These are phyloP conservation scores for Spathaspora jeffriesii DNA, from an alignment of 1,139 yeast genomes.

Conservation along the genomic window DNA sequence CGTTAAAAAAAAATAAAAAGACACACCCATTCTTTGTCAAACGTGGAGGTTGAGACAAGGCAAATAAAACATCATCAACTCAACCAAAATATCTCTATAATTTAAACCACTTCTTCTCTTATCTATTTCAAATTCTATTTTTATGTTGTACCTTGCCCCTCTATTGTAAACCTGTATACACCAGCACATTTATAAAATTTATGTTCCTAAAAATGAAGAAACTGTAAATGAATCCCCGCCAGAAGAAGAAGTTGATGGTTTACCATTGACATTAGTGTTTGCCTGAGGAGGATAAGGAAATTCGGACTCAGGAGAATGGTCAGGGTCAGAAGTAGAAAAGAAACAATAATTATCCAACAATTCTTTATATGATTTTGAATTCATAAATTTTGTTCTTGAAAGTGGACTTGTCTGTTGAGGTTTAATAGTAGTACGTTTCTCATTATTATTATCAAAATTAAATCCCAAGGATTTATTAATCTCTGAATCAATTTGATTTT, in stretches of 20 bases:
- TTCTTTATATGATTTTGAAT: slow-evolving; percentile 67
- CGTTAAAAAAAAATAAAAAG: background rate
- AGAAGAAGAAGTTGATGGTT: slow-evolving; percentile 4
- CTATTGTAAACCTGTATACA: background rate
- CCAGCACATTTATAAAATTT: background rate
- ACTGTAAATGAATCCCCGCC: slow-evolving; percentile 21
- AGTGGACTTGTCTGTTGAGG: slow-evolving; percentile 2
- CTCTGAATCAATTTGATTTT: slow-evolving; percentile 7
- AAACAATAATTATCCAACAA: slow-evolving; percentile 75
- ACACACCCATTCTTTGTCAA: background rate
- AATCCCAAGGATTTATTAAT: slow-evolving; percentile 7
- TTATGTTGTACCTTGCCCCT: background rate
- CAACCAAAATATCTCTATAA: background rate
- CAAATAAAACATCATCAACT: background rate
- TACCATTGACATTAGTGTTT: slow-evolving; percentile 1
- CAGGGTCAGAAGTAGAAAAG: slow-evolving; percentile 22
- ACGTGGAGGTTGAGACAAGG: background rate
- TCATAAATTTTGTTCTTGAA: slow-evolving; percentile 24
- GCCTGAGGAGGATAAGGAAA: no score
- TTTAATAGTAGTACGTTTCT: slow-evolving; percentile 2
- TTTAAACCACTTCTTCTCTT: no score
- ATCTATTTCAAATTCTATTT: background rate
- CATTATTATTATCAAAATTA: slow-evolving; percentile 6
- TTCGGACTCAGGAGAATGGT: slow-evolving; percentile 6
- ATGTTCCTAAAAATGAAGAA: slow-evolving; percentile 28